A percentile compares a stretch with the other conserved stretches of the same genome.
Evolutionary conservation across 805 yeast species (phyloP).

Genomic region (Hanseniaspora occidentalis): DNA sequence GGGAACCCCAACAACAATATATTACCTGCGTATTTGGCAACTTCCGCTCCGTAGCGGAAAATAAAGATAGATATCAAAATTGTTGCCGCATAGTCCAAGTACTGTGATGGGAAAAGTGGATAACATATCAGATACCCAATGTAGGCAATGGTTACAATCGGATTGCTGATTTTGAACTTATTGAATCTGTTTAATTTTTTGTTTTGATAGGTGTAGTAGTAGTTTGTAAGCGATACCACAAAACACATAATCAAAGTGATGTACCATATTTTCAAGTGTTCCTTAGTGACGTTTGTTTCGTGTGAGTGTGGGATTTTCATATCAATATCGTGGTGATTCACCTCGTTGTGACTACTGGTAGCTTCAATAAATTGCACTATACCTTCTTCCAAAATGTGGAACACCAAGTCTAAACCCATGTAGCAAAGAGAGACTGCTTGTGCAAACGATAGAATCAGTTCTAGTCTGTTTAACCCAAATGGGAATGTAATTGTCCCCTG

Average conservation of each 20-base stretch:
- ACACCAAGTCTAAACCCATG: constrained; percentile 80
- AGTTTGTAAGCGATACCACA: constrained; percentile 13
- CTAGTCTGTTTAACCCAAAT: constrained; percentile 86
- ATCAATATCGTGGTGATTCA: constrained; percentile 22
- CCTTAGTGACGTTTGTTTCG: constrained; percentile 9
- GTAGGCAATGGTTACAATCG: constrained; percentile 21
- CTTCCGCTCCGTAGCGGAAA: constrained; percentile 20
- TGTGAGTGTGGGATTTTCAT: constrained; percentile 24
- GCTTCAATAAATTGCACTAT: constrained; percentile 29
- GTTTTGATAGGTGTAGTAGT: constrained; percentile 17
- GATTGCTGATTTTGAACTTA: constrained; percentile 22
- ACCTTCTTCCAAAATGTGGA: constrained; percentile 76
- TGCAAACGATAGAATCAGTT: constrained; percentile 80
- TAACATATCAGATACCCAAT: constrained; percentile 17
- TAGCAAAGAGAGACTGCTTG: constrained; percentile 72
- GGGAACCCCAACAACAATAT: constrained; percentile 21
- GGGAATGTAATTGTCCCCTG: constrained; percentile 74
- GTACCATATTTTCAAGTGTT: constrained; percentile 18
- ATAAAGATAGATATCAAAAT: constrained; percentile 18
- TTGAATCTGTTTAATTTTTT: constrained; percentile 14
- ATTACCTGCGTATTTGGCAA: constrained; percentile 25
- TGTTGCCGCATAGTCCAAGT: constrained; percentile 21
- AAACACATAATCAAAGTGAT: constrained; percentile 11
- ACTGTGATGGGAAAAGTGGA: constrained; percentile 16
- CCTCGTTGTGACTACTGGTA: constrained; percentile 9